Conservation (phyloP, 2,329 filamentous ascomycete species). For the Bipolaris victoriae region DNA sequence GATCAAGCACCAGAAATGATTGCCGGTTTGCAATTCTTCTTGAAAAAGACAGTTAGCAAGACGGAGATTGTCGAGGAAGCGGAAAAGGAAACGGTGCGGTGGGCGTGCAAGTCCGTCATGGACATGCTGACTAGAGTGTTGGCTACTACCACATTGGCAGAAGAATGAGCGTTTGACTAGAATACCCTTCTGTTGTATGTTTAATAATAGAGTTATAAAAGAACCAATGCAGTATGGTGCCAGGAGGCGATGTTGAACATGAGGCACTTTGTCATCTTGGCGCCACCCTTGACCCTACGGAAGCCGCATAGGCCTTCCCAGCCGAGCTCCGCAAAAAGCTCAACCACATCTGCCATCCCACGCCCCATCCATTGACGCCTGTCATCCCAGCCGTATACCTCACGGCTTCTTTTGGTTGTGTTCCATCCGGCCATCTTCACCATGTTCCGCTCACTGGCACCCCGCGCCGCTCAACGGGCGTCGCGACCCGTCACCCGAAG, state of each 20-base stretch:
- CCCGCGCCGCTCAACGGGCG: constrained; percentile 56
- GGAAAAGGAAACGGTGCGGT: constrained; percentile 59
- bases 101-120: constrained; percentile 51
- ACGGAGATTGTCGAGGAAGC: constrained; percentile 60
- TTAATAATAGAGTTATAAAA: constrained; percentile 8
- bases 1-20: constrained; percentile 71
- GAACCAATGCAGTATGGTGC: background rate
- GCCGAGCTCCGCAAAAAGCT: constrained; percentile 41
- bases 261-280: constrained; percentile 22
- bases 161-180: constrained; percentile 36
- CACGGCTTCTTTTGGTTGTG: constrained; percentile 39
- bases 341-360: constrained; percentile 45
- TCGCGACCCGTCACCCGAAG: constrained; percentile 45
- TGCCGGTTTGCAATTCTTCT: constrained; percentile 77
- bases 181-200: constrained; percentile 8
- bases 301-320: constrained; percentile 26
- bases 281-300: constrained; percentile 32
- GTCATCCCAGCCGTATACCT: constrained; percentile 37
- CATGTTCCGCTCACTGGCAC: constrained; percentile 61
- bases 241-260: constrained; percentile 11
- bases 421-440: constrained; percentile 34
- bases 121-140: constrained; percentile 46
- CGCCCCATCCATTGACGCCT: constrained; percentile 49
- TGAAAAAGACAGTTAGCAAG: constrained; percentile 75
- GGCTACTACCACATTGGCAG: constrained; percentile 46